These are phyloP conservation scores for Entrophospora sp. DNA, from an alignment of 192 early-diverging fungal species.

Conservation along the genomic window DNA sequence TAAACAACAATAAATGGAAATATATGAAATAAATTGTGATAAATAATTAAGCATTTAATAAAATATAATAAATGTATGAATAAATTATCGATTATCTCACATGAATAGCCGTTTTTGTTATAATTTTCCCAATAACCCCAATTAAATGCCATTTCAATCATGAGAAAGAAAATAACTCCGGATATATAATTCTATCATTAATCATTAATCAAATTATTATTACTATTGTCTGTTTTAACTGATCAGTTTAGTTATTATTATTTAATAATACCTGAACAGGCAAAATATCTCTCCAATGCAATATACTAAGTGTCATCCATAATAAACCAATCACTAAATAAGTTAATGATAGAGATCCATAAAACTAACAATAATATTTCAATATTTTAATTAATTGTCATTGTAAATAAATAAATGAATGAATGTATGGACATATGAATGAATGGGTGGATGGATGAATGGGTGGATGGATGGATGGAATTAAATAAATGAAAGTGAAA, in stretches of 20 bases:
- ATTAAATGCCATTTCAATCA: constrained; percentile 88
- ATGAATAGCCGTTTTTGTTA: constrained; percentile 52
- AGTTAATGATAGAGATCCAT: constrained; percentile 59
- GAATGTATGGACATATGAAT: neutral
- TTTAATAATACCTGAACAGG: constrained; percentile 67
- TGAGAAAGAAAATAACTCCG: constrained; percentile 75
- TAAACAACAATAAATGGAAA: constrained; percentile 13
- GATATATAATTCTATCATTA: constrained; percentile 80
- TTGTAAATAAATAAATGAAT: neutral
- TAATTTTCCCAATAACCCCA: constrained; percentile 72
- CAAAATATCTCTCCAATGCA: constrained; percentile 83
- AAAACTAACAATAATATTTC: constrained; percentile 55
- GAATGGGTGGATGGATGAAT: neutral
- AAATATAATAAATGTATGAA: constrained; percentile 26
- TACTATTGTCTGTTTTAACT: too few species aligned
- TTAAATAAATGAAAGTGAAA: neutral
- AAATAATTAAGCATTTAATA: constrained; percentile 4
- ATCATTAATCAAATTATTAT: neutral
- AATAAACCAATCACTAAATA: constrained; percentile 66
- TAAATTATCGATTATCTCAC: too few species aligned
- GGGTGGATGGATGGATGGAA: neutral
- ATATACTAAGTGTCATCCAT: constrained; percentile 73
- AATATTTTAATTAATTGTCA: constrained; percentile 1
- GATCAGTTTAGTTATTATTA: too few species aligned
- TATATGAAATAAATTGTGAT: too few species aligned